Evolutionary conservation across 495 filamentous ascomycete genomes (phyloP), one percentile per base, ranked within the genome.

Genomic region (Amphirosellinia nigrospora): DNA sequence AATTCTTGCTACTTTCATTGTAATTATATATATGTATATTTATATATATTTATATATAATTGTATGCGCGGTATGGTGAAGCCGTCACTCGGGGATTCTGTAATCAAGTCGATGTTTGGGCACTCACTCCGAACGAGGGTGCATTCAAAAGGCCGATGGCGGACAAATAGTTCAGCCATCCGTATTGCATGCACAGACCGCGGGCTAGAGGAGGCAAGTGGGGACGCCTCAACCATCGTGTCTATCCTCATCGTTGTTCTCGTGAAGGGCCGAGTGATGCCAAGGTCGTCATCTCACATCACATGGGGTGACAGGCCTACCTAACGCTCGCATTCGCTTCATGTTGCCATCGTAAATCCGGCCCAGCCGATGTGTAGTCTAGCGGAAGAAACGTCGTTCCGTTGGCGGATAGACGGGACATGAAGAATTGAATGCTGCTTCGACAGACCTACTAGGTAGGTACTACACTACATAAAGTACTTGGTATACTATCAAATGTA

Each of bases 351-450:
- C 9, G 48, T 52, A 45, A 52, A 26, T 21, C 21, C 19, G 32
- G 3, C 8, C 36, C 5, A 6, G 13, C 36, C 13, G 5, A 28
- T 26, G 59, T 10, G 8, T 1, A 32, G 39, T 10, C 19, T 1
- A 32, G 39, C 34, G 59, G 59, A 45, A 32, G 38, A 62, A 62
- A 62, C n/a, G 34, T 45, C 59, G 28, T 45, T 46, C 59, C 59
- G 59, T 15, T n/a, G 39, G 46, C 59, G 59, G 59, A 26, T 26
- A 11, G 58, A 53, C 30, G 30, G 50, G 4, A 53, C 50, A n/a
- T n/a, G n/a, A n/a, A n/a, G n/a, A n/a, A n/a, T n/a, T n/a, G n/a
- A n/a, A n/a, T n/a, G n/a, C n/a, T n/a, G n/a, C n/a, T n/a, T n/a
- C n/a, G n/a, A n/a, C n/a, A n/a, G n/a, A n/a, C n/a, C n/a, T n/a